These are phyloP conservation scores for Sanghuangporus sanghuang DNA, from an alignment of 1,284 basidiomycete species.

Conservation along the genomic window DNA sequence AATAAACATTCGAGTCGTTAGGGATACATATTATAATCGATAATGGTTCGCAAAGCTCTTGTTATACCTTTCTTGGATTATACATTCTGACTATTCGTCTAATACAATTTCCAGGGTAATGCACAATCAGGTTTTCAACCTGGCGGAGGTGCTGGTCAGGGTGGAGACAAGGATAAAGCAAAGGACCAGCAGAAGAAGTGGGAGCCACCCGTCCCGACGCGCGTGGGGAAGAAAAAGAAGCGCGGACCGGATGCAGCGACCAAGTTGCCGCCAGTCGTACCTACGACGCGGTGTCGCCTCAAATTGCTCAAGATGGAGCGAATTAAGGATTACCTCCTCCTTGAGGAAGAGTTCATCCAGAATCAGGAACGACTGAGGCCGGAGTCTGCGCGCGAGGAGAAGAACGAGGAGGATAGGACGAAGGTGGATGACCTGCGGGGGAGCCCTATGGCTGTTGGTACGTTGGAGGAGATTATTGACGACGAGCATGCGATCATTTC, in stretches of 20 bases:
- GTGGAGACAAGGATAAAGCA: slow-evolving; percentile 61
- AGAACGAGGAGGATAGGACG: slow-evolving; percentile 92
- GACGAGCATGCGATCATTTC: slow-evolving; percentile 99
- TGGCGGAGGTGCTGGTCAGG: slow-evolving; percentile 32
- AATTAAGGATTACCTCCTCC: slow-evolving; percentile 95
- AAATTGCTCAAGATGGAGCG: slow-evolving; percentile 96
- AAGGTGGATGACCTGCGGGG: slow-evolving; percentile 95
- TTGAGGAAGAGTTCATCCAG: slow-evolving; percentile 97
- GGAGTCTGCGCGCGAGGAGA: slow-evolving; percentile 82
- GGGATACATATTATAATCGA: not conserved
- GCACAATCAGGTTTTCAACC: slow-evolving; percentile 62
- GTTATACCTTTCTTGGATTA: not conserved
- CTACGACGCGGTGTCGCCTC: slow-evolving; percentile 93
- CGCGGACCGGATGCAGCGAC: slow-evolving; percentile 88
- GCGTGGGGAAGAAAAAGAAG: slow-evolving; percentile 93
- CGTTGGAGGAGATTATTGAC: slow-evolving; percentile 98
- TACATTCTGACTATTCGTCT: not conserved
- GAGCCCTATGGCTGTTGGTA: slow-evolving; percentile 95
- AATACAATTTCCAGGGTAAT: slow-evolving; percentile 56
- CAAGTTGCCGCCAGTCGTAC: slow-evolving; percentile 91
- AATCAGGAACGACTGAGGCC: slow-evolving; percentile 92
- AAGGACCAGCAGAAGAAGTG: slow-evolving; percentile 89
- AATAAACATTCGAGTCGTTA: not conserved
- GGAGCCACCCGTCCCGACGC: slow-evolving; percentile 97
- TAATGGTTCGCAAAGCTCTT: slow-evolving; percentile 2